phyloP scores from a whole-genome alignment of 768 basidiomycete genomes.

The Leucosporidium yakuticum region DNA sequence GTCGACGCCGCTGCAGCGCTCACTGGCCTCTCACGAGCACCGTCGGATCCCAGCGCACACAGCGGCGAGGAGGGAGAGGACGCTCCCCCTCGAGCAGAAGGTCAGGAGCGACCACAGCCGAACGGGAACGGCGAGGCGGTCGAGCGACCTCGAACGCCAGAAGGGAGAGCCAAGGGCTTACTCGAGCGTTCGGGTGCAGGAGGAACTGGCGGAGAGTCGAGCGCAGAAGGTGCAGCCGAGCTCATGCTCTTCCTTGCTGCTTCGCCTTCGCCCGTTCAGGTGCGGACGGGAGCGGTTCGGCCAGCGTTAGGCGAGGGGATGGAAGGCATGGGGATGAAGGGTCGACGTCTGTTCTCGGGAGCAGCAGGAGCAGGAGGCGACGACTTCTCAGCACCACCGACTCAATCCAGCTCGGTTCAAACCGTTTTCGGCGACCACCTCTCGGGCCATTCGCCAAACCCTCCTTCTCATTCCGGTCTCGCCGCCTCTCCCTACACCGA shows the following conservation, averaged over 20 bases:
- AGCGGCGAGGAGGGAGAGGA: conserved; percentile 21
- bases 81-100: not conserved
- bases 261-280: conserved; percentile 30
- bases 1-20: conserved; percentile 31
- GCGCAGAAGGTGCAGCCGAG: conserved; percentile 36
- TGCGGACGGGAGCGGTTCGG: conserved; percentile 3
- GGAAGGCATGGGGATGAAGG: conserved; percentile 26
- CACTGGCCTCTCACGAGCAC: conserved; percentile 22
- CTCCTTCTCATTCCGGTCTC: no score
- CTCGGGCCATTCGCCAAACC: no score
- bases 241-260: conserved; percentile 38
- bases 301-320: conserved; percentile 10
- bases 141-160: conserved; percentile 18
- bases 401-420: no score
- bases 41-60: conserved; percentile 14
- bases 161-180: not conserved
- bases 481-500: no score
- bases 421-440: no score
- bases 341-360: conserved; percentile 31
- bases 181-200: not conserved
- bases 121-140: no score
- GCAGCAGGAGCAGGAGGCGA: not conserved
- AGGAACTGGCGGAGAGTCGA: conserved; percentile 11
- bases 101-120: no score
- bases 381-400: no score